These are phyloP conservation scores for Podospora comata DNA, from an alignment of 495 filamentous ascomycete genomes.

Conservation along the genomic window DNA sequence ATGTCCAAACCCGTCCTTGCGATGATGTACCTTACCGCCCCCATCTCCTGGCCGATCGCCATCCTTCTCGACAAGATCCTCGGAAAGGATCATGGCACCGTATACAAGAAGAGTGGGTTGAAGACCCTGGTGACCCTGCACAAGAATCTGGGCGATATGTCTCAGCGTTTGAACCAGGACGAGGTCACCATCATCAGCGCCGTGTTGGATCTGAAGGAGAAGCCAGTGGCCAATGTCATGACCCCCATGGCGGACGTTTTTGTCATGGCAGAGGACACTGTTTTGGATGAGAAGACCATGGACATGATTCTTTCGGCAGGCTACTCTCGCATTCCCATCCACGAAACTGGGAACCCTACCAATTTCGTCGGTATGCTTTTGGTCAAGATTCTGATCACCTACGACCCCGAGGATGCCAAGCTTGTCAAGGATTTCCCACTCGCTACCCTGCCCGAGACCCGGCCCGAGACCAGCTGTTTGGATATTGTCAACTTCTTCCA, in stretches of 20 bases:
- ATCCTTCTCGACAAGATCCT: constrained; percentile 85
- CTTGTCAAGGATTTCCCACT: constrained; percentile 84
- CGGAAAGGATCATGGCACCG: constrained; percentile 88
- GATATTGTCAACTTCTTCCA: constrained; percentile 99
- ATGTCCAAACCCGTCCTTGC: constrained; percentile 84
- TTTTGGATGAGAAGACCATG: constrained; percentile 90
- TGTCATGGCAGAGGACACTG: constrained; percentile 85
- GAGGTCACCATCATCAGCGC: constrained; percentile 98
- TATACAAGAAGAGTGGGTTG: constrained; percentile 92
- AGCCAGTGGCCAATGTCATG: constrained; percentile 92
- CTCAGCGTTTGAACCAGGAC: constrained; percentile 89
- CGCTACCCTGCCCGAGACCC: constrained; percentile 90
- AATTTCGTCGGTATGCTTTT: constrained; percentile 97
- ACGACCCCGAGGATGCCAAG: constrained; percentile 89
- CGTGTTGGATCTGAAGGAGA: constrained; percentile 93
- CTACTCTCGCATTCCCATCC: constrained; percentile 92
- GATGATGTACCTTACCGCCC: constrained; percentile 88
- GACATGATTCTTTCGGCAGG: constrained; percentile 86
- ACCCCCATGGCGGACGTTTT: constrained; percentile 98
- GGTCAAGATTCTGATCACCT: constrained; percentile 97
- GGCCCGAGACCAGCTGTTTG: constrained; percentile 89
- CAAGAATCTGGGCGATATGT: constrained; percentile 79
- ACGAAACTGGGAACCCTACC: constrained; percentile 72
- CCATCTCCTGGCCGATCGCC: constrained; percentile 83
- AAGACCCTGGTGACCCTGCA: constrained; percentile 81